Evolutionary conservation across 1,284 basidiomycete genomes (phyloP).

Genomic region (Phlebopus sp.): DNA sequence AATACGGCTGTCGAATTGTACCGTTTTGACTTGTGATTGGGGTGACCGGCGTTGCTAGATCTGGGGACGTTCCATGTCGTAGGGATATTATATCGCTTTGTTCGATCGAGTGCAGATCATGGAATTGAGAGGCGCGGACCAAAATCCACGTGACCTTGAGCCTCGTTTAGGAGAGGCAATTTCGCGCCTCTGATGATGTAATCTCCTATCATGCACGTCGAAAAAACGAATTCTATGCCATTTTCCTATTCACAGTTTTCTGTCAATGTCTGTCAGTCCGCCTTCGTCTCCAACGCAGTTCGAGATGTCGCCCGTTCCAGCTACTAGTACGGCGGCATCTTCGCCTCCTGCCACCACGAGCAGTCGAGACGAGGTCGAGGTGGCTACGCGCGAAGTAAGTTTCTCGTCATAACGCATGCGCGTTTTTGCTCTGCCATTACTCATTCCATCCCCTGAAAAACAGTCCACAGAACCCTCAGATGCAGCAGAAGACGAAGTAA

Average conservation of each 20-base stretch:
- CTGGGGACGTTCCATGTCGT: too few relatives aligned
- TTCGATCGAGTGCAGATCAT: too few relatives aligned
- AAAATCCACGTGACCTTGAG: too few relatives aligned
- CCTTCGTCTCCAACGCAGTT: conserved; percentile 12
- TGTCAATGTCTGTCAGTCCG: conserved; percentile 22
- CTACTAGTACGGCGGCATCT: conserved; percentile 26
- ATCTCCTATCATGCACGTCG: conserved; percentile 4
- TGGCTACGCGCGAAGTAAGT: conserved; percentile 16
- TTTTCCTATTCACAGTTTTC: background rate
- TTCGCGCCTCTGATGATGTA: conserved; percentile 9
- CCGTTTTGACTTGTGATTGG: too few relatives aligned
- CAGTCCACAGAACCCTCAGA: conserved; percentile 15
- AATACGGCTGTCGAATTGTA: too few relatives aligned
- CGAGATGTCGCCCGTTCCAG: conserved; percentile 19
- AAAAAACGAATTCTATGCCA: background rate
- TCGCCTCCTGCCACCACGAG: conserved; percentile 20
- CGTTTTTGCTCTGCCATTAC: too few relatives aligned
- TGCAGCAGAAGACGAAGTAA: conserved; percentile 20
- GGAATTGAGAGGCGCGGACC: too few relatives aligned
- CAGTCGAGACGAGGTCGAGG: background rate
- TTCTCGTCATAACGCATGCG: too few relatives aligned
- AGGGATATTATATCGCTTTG: too few relatives aligned
- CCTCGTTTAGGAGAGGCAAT: conserved; percentile 8
- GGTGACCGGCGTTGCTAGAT: too few relatives aligned
- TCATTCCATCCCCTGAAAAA: background rate